These are phyloP conservation scores for Phylloporus sp. DNA, from an alignment of 768 basidiomycete genomes.

Conservation along the genomic window DNA sequence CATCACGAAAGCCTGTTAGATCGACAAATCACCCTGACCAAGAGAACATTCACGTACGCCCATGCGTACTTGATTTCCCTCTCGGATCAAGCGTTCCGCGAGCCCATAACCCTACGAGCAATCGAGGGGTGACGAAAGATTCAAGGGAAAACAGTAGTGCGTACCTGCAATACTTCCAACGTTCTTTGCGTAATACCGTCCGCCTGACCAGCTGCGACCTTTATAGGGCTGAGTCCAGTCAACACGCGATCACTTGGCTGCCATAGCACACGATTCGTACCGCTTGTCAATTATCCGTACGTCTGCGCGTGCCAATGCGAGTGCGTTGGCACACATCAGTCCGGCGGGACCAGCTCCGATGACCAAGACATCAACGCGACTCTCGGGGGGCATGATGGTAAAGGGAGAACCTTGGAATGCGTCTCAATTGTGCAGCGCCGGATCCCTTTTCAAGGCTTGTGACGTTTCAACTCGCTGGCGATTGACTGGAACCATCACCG, in stretches of 20 bases:
- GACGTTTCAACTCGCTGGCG: too few relatives aligned
- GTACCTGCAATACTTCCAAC: too few relatives aligned
- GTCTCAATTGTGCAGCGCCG: too few relatives aligned
- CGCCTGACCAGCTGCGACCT: constrained; percentile 44
- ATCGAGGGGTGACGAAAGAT: not conserved
- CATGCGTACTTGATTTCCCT: constrained; percentile 63
- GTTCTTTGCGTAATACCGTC: constrained; percentile 47
- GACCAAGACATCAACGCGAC: constrained; percentile 41
- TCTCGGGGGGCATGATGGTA: constrained; percentile 23
- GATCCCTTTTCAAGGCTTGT: too few relatives aligned
- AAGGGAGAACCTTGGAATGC: too few relatives aligned
- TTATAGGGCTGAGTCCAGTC: constrained; percentile 30
- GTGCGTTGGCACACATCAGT: constrained; percentile 61
- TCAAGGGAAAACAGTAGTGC: too few relatives aligned
- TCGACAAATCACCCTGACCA: too few relatives aligned
- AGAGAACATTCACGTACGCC: constrained; percentile 39
- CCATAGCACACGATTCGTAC: constrained; percentile 17
- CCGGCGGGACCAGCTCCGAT: constrained; percentile 51
- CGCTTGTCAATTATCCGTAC: constrained; percentile 47
- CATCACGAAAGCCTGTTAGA: too few relatives aligned
- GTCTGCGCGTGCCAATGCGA: constrained; percentile 39
- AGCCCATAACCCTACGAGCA: not conserved
- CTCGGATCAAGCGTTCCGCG: constrained; percentile 50
- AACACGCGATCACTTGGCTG: not conserved
- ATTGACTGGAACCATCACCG: too few relatives aligned